Evolutionary conservation across 75 land plant species (phyloP), one percentile per base, ranked within the genome.

Genomic region (Gnetum montanum): DNA sequence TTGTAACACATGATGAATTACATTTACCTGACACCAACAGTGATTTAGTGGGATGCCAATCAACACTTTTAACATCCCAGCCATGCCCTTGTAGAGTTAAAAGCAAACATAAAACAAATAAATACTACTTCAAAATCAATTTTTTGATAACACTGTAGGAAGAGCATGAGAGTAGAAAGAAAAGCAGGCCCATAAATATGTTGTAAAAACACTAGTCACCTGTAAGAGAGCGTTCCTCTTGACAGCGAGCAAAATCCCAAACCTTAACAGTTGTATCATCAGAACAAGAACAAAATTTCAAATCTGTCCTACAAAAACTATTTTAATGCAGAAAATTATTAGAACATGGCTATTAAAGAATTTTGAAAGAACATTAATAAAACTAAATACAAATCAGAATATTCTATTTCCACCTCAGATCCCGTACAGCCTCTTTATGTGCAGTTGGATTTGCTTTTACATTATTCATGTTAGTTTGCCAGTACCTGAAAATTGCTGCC

Each of bases 381-480:
- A 10, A 10, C 43, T 40, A 10, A 10, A 10, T 10, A 40, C 10
- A 40, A 40, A 40, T 15, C 10, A 10, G 12, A 40, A 10, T 40
- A 40, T 10, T 10, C 43, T n/a, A n/a, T n/a, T n/a, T n/a, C n/a
- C 55, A 95, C 97, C 99, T 90, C 36, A 95, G 66, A 57, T 86
- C 99, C 22, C 97, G 97, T 33, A 95, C 83, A 51, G 99, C 85
- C 66, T 95, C 99, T 58, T 77, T 86, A 49, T 95, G 99, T 29
- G 96, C 98, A 48, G 89, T 54, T 60, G 90, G 86, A 66, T 86
- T 95, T 56, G 92, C 99, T 74, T 95, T 95, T 25, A 95, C 93
- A 81, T 95, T 95, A 60, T 95, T 95, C 99, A 95, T 90, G 59
- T 90, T 95, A 31, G 68, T 87, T 54, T 95, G 99, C 99, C 99